A percentile compares a stretch with the other conserved stretches of the same genome.
These are phyloP conservation scores for Blastobotrys terrestris DNA, from an alignment of 805 yeast genomes.

Conservation along the genomic window DNA sequence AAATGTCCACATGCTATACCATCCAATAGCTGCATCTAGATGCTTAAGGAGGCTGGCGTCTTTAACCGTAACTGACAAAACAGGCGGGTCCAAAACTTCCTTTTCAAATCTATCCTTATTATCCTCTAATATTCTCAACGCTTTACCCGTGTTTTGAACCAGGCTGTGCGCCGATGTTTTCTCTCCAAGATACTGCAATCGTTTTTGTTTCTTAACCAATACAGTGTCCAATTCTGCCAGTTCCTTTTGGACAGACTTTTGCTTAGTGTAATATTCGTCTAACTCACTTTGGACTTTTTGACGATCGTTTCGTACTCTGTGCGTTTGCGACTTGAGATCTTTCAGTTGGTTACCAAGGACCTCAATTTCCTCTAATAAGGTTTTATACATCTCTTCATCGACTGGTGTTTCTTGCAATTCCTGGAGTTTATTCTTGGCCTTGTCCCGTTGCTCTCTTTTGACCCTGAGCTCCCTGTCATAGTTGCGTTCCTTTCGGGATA, in stretches of 20 bases:
- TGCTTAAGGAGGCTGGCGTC: constrained; percentile 45
- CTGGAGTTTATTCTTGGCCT: neutral
- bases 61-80: constrained; percentile 52
- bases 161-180: neutral
- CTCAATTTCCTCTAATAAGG: neutral
- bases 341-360: neutral
- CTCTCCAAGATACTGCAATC: constrained; percentile 18
- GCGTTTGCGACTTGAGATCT: neutral
- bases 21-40: constrained; percentile 52
- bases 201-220: constrained; percentile 6
- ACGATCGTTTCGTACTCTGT: neutral
- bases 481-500: constrained; percentile 1
- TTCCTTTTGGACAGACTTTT: neutral
- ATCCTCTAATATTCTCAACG: constrained; percentile 40
- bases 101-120: constrained; percentile 33
- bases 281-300: neutral
- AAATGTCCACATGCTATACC: constrained; percentile 51
- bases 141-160: constrained; percentile 31
- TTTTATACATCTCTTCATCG: neutral
- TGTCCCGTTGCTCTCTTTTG: constrained; percentile 6
- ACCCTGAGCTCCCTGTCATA: neutral
- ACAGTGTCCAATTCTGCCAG: constrained; percentile 6
- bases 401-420: neutral
- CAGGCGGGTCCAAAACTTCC: constrained; percentile 66
- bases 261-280: too few relatives aligned